phyloP scores from a whole-genome alignment of 352 stramenopile genomes.

The Thraustochytrium striatum region DNA sequence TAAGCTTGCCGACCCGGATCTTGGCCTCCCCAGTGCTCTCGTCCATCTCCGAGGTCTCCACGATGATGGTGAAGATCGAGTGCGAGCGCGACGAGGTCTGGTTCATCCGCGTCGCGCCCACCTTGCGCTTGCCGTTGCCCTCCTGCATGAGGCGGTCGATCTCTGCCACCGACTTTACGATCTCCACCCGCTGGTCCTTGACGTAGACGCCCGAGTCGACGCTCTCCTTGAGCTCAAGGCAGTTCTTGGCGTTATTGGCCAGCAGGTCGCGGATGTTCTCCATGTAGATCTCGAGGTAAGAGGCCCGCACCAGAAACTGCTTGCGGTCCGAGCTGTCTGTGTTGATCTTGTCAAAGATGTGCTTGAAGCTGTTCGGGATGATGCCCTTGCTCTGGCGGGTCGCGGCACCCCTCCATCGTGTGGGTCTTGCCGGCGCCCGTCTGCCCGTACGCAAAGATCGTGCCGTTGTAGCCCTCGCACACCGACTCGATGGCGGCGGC shows the following conservation, averaged over 20 bases:
- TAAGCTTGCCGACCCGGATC: conserved; percentile 91
- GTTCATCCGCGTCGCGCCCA: conserved; percentile 94
- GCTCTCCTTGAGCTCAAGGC: conserved; percentile 88
- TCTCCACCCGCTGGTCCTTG: conserved; percentile 78
- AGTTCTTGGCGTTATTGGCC: conserved; percentile 71
- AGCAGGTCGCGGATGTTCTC: conserved; percentile 93
- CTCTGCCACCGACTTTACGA: conserved; percentile 74
- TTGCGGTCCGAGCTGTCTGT: conserved; percentile 72
- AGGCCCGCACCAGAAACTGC: conserved; percentile 89
- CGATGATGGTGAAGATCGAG: conserved; percentile 92
- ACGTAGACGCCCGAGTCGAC: conserved; percentile 90
- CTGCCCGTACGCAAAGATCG: conserved; percentile 92
- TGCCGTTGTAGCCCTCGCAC: conserved; percentile 90
- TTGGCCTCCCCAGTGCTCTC: conserved; percentile 73
- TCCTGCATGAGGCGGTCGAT: conserved; percentile 83
- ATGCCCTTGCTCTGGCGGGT: conserved; percentile 81
- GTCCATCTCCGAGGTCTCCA: conserved; percentile 71
- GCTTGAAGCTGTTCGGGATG: conserved; percentile 89
- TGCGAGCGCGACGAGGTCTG: conserved; percentile 87
- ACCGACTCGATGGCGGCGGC: conserved; percentile 83
- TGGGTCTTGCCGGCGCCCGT: conserved; percentile 72
- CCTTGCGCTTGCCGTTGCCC: conserved; percentile 88
- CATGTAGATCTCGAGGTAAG: conserved; percentile 96
- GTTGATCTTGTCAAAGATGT: conserved; percentile 89
- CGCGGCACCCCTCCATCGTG: conserved; percentile 82